Evolutionary conservation across 192 early-diverging fungal species (phyloP), one percentile per base, ranked within the genome.

Genomic region (Coemansia furcata): DNA sequence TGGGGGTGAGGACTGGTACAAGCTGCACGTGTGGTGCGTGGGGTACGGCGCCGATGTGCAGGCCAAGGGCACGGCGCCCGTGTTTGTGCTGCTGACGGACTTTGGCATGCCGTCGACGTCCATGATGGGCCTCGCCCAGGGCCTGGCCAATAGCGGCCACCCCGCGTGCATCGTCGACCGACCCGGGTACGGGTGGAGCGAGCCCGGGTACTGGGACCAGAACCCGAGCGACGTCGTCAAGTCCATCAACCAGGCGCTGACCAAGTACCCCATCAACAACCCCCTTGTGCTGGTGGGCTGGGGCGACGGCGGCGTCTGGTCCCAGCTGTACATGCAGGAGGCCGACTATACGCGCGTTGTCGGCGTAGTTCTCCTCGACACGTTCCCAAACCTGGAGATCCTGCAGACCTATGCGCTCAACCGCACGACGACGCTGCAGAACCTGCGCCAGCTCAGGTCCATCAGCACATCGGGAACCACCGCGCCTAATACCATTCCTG

Each of bases 171-270:
- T 85, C 23, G 58, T 81, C 14, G 83, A 85, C 49, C 75, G 83
- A 47, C 83, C 83, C 17, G 83, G 83, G 6, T 85, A 85, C 54
- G 83, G 83, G 55, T 85, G 83, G 83, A 85, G 83, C 67, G 83
- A 81, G 54, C 79, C 83, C 0, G 83, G 83, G 47, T 82, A 82
- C 66, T 77, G 74, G 79, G 55, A 64, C 35, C 83, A 85, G 68
- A 63, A 71, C 49, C 83, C 83, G 4, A 38, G 54, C 8, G 75
- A 85, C n/a, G 83, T 85, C 0, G 78, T 85, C 26, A 66, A 85
- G 68, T 74, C 75, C 0, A 77, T 85, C 62, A 71, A 78, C 65
- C 72, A 78, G 59, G 83, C 78, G 17, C 63, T 85, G 52, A 67
- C 67, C 44, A 78, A 74, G 47, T 73, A 81, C 54, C 74, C 74